Percentiles rank a stretch among this genome's conserved stretches.
These are phyloP conservation scores for Fistulifera pelliculosa DNA, from an alignment of 108 stramenopile species.

Conservation along the genomic window DNA sequence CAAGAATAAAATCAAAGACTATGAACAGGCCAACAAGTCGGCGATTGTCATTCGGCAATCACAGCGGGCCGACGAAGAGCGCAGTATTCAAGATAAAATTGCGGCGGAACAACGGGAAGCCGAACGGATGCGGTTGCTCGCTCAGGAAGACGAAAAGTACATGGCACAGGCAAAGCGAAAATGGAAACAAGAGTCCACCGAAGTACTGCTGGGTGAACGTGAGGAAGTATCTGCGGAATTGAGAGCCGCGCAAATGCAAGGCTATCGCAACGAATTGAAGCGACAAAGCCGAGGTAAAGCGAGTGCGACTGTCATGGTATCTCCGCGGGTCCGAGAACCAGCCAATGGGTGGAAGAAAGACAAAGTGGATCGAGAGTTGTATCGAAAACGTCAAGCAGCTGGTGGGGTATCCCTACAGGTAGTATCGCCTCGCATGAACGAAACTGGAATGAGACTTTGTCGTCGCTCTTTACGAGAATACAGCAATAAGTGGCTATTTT, in stretches of 20 bases:
- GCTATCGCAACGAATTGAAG: conserved; percentile 78
- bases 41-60: conserved; percentile 81
- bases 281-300: conserved; percentile 55
- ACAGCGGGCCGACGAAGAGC: conserved; percentile 80
- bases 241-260: conserved; percentile 73
- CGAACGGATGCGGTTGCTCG: conserved; percentile 59
- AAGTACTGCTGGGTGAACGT: conserved; percentile 77
- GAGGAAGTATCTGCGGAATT: conserved; percentile 81
- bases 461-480: conserved; percentile 41
- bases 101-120: conserved; percentile 72
- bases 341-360: conserved; percentile 57
- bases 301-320: conserved; percentile 31
- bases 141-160: conserved; percentile 61
- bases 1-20: conserved; percentile 66
- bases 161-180: conserved; percentile 60
- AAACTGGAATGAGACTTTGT: conserved; percentile 77
- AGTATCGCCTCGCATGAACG: conserved; percentile 64
- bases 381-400: conserved; percentile 73
- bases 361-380: conserved; percentile 68
- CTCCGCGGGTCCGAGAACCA: conserved; percentile 66
- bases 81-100: conserved; percentile 79
- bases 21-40: conserved; percentile 65
- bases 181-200: conserved; percentile 74
- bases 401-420: conserved; percentile 75
- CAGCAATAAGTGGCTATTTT: too few species aligned